phyloP scores from a whole-genome alignment of 768 basidiomycete genomes.

The Tremella mesenterica region DNA sequence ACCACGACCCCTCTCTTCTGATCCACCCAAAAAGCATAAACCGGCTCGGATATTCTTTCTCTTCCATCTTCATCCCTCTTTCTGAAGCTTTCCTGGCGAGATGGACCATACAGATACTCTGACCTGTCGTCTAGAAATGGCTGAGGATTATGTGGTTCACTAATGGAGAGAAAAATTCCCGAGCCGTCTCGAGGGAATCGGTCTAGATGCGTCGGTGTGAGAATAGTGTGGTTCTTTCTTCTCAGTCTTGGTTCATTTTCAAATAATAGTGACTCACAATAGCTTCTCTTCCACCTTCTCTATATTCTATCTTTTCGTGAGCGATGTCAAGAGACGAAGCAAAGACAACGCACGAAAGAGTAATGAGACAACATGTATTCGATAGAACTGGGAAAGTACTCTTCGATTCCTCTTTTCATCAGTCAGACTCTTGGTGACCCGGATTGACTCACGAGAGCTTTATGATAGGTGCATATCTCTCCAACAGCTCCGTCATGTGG shows the following conservation, averaged over 20 bases:
- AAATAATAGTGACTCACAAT: background rate
- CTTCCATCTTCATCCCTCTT: slow-evolving; percentile 10
- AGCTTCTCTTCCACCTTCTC: slow-evolving; percentile 1
- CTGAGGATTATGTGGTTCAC: slow-evolving; percentile 30
- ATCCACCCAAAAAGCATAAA: slow-evolving; percentile 37
- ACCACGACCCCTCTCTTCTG: slow-evolving; percentile 27
- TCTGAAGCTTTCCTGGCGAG: slow-evolving; percentile 1
- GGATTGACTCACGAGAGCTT: background rate
- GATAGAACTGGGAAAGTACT: slow-evolving; percentile 30
- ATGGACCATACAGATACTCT: slow-evolving; percentile 26
- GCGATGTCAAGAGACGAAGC: background rate
- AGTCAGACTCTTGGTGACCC: background rate
- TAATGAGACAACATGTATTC: slow-evolving; percentile 39
- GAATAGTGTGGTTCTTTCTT: slow-evolving; percentile 7
- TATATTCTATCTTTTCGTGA: slow-evolving; percentile 5
- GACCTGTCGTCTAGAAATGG: slow-evolving; percentile 21
- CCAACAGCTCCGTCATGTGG: slow-evolving; percentile 18
- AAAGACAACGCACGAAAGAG: slow-evolving; percentile 9
- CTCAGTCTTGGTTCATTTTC: background rate
- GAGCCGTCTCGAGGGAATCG: slow-evolving; percentile 8
- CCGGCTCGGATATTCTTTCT: slow-evolving; percentile 15
- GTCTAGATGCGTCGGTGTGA: slow-evolving; percentile 15
- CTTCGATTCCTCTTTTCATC: slow-evolving; percentile 12
- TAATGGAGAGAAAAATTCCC: slow-evolving; percentile 15
- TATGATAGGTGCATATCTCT: slow-evolving; percentile 23